Conservation (phyloP, 371 early-diverging fungal species). For the Mortierella polycephala region DNA sequence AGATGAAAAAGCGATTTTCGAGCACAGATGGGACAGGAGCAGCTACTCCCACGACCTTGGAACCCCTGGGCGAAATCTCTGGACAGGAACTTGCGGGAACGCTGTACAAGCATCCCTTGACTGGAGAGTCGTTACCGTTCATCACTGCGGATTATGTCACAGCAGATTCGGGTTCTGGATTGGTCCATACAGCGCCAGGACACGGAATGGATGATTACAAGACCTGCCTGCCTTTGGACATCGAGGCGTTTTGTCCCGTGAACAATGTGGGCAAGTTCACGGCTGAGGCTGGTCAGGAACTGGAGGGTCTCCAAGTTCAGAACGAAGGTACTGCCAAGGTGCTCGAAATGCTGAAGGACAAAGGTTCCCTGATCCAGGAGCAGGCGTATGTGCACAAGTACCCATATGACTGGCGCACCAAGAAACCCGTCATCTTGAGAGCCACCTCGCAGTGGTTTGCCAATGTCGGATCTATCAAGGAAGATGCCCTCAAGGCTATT, state of each 20-base stretch:
- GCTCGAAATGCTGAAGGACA: conserved; percentile 10
- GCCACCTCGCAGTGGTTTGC: conserved; percentile 94
- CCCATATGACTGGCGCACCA: conserved; percentile 94
- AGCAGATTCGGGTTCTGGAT: conserved; percentile 78
- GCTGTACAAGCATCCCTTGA: conserved; percentile 80
- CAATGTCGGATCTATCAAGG: conserved; percentile 70
- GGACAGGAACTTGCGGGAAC: conserved; percentile 75
- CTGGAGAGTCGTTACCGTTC: conserved; percentile 58
- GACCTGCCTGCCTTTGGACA: conserved; percentile 68
- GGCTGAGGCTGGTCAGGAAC: conserved; percentile 66
- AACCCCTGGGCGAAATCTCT: conserved; percentile 34
- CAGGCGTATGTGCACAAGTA: conserved; percentile 86
- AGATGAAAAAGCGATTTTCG: conserved; percentile 41
- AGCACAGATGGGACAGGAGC: background rate
- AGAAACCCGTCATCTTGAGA: conserved; percentile 86
- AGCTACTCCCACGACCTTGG: conserved; percentile 9
- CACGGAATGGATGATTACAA: conserved; percentile 97
- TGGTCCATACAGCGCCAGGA: conserved; percentile 96
- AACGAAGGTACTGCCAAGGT: conserved; percentile 65
- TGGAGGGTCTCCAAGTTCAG: conserved; percentile 74
- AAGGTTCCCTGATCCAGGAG: conserved; percentile 57
- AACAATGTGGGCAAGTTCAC: conserved; percentile 88
- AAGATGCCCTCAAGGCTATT: conserved; percentile 69
- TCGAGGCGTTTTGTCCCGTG: conserved; percentile 74
- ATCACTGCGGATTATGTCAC: conserved; percentile 83